Base-by-base conservation (phyloP, 1,139 yeast species). In the Hemisphaericaspora xylanilytica region DNA sequence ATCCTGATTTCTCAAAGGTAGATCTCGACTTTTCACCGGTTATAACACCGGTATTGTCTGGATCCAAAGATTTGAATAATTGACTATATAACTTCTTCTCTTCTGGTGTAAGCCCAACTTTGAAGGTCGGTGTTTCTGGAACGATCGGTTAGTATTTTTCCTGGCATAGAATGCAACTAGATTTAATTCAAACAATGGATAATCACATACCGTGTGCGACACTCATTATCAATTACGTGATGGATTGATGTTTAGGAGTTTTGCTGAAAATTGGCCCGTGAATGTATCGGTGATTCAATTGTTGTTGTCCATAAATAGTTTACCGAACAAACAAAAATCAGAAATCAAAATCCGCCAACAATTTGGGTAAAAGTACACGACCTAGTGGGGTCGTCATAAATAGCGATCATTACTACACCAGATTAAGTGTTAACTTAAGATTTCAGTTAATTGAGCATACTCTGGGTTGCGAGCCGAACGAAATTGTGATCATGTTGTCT, bases 21-120 rank as follows among this genome's bases (percentile, higher is more conserved):
- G 86, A 72, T 49, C 95, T 77, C n/a, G 96, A 90, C 38, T 83
- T 80, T 32, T 85, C 95, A 24, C 98, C 98, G 7, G 97, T 86
- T 43, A 92, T 85, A 33, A 85, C 73, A 3, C 96, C 96, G 34
- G 85, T 67, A 34, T 76, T 75, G 50, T 86, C 95, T 2, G 83
- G 77, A 59, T 92, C 98, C 51, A 92, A 74, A 33, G 83, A 72
- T 46, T 78, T 78, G 70, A 92, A 94, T 39, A 89, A 73, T 45
- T 80, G 82, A 12, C 87, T 80, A 58, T 79, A 89, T 41, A 80
- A 70, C 48, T 72, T 70, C 59, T 85, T 81, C 61, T 92, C 99
- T 45, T 88, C 96, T 25, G 81, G 69, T 11, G 94, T 79, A 48
- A 92, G 80, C 28, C 73, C 75, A 40, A 69, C 75, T 48, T 69